Percentiles rank a stretch among this genome's conserved stretches.
These are phyloP conservation scores for Fusarium nematophilum DNA, from an alignment of 2,329 filamentous ascomycete species.

Conservation along the genomic window DNA sequence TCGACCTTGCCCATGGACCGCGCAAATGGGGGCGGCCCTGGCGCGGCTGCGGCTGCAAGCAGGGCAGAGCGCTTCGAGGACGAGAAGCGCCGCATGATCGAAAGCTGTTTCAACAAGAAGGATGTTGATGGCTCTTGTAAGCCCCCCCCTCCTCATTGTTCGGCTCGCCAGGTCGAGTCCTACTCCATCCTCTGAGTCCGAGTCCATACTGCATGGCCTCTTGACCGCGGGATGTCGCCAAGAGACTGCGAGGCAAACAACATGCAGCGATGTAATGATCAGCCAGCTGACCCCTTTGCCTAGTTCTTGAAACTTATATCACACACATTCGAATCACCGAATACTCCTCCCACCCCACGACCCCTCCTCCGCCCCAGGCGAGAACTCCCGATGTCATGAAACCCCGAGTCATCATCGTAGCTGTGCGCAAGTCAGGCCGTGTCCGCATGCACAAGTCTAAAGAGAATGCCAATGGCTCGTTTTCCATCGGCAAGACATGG, in stretches of 20 bases:
- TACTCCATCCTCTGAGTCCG: neutral
- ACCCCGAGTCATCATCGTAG: constrained; percentile 89
- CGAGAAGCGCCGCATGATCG: constrained; percentile 93
- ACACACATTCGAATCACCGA: constrained; percentile 94
- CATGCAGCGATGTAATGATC: neutral
- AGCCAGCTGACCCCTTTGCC: constrained; percentile 13
- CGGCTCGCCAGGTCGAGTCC: constrained; percentile 8
- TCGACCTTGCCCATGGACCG: constrained; percentile 51
- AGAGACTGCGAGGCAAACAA: neutral
- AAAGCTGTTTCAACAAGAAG: constrained; percentile 92
- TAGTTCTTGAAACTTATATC: constrained; percentile 86
- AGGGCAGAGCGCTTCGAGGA: constrained; percentile 92
- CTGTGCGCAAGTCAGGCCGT: constrained; percentile 89
- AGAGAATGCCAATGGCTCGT: constrained; percentile 92
- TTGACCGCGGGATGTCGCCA: neutral
- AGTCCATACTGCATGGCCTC: neutral
- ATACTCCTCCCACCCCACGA: constrained; percentile 83
- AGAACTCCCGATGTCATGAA: constrained; percentile 80
- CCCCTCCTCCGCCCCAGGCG: constrained; percentile 85
- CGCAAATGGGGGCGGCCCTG: constrained; percentile 52
- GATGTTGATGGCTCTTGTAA: constrained; percentile 87
- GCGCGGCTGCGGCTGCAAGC: constrained; percentile 49
- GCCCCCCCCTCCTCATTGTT: constrained; percentile 50
- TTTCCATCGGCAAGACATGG: constrained; percentile 99
- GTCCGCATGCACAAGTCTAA: constrained; percentile 97